Evolutionary conservation across 2,329 filamentous ascomycete genomes (phyloP).

Genomic region (Cladosporium sphaerospermum): DNA sequence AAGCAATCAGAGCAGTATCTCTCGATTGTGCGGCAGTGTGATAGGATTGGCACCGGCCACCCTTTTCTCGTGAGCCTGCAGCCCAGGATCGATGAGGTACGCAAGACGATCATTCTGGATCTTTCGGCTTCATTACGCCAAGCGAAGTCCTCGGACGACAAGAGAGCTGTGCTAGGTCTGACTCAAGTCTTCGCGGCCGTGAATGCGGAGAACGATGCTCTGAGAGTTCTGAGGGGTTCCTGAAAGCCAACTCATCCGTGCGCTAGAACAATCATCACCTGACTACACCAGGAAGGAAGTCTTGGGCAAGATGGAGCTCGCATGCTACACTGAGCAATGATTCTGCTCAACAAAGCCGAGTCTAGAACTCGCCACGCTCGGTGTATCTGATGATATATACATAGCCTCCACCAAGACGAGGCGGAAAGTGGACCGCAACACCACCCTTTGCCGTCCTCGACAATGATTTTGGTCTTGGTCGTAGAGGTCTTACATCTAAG

Average conservation of each 20-base stretch:
- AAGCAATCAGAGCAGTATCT: slow-evolving; percentile 54
- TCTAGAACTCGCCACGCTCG: no score
- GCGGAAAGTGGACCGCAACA: no score
- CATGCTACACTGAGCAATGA: no score
- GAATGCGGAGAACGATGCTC: slow-evolving; percentile 53
- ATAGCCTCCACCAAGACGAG: no score
- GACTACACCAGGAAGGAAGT: no score
- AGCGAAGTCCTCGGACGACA: slow-evolving; percentile 37
- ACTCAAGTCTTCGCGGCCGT: slow-evolving; percentile 56
- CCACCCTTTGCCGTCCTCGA: no score
- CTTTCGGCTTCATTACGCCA: slow-evolving; percentile 58
- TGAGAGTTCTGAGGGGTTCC: slow-evolving; percentile 47
- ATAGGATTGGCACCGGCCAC: slow-evolving; percentile 50
- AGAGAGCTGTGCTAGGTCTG: slow-evolving; percentile 48
- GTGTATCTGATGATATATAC: no score
- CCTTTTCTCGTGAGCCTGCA: slow-evolving; percentile 57
- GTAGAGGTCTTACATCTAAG: no score
- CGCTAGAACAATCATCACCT: no score
- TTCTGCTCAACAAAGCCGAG: no score
- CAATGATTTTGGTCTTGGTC: no score
- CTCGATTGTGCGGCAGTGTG: slow-evolving; percentile 47
- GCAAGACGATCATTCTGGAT: slow-evolving; percentile 59
- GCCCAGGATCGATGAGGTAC: slow-evolving; percentile 50
- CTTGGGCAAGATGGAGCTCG: no score
- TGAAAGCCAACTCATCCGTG: slow-evolving; percentile 14